Conservation (phyloP, 108 stramenopile species). For the Pseudonitzschia multiseries region DNA sequence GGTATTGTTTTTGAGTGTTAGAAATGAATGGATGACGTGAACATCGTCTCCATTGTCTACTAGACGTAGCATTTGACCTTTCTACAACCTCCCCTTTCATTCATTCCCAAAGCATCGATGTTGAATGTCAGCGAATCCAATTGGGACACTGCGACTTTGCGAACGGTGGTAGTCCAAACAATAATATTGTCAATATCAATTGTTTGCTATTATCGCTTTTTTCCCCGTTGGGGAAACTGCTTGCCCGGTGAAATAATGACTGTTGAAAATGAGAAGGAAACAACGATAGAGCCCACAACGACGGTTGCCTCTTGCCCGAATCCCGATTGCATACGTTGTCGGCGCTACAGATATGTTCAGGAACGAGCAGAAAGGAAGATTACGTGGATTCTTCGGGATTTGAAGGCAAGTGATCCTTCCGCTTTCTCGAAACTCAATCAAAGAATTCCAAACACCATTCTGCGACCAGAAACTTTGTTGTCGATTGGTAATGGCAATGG, state of each 20-base stretch:
- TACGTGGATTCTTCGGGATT: constrained; percentile 24
- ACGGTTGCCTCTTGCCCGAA: constrained; percentile 26
- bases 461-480: neutral
- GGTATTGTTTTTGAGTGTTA: neutral
- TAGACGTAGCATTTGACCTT: neutral
- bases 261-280: neutral
- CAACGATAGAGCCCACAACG: neutral
- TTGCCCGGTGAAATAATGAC: neutral
- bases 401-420: neutral
- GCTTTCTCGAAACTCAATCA: constrained; percentile 5
- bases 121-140: neutral
- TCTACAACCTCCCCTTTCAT: neutral
- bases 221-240: neutral
- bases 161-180: neutral
- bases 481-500: neutral
- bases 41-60: neutral
- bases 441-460: constrained; percentile 16
- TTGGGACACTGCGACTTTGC: neutral
- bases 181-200: neutral
- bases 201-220: neutral
- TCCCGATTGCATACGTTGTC: constrained; percentile 35
- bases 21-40: neutral
- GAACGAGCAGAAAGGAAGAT: constrained; percentile 19
- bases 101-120: neutral
- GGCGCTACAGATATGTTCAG: constrained; percentile 30